phyloP scores from a whole-genome alignment of 1,284 basidiomycete species.

The Ceratobasidium papillatum region DNA sequence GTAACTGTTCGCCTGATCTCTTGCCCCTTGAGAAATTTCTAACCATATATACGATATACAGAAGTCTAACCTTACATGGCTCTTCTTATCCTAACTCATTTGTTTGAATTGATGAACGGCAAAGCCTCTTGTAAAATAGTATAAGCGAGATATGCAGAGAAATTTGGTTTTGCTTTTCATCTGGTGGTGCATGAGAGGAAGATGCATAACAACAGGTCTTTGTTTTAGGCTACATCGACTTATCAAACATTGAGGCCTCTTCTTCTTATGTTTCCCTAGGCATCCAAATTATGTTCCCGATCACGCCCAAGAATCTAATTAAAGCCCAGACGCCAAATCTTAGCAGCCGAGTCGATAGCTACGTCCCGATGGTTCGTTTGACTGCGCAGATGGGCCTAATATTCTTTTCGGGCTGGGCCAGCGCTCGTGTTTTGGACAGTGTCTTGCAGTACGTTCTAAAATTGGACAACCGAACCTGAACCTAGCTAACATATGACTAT shows the following conservation, averaged over 20 bases:
- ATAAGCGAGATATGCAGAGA: too few species aligned
- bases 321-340: constrained; percentile 13
- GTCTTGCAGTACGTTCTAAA: constrained; percentile 46
- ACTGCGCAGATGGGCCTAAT: constrained; percentile 7
- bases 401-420: constrained; percentile 48
- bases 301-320: constrained; percentile 4
- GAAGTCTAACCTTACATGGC: too few species aligned
- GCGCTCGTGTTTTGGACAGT: constrained; percentile 50
- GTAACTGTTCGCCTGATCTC: too few species aligned
- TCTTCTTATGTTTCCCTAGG: not conserved
- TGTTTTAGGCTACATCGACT: not conserved
- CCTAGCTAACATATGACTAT: not conserved
- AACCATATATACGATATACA: too few species aligned
- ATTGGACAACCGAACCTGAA: not conserved
- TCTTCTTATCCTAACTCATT: too few species aligned
- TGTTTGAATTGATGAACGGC: too few species aligned
- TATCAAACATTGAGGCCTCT: not conserved
- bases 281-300: not conserved
- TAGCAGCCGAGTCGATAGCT: constrained; percentile 31
- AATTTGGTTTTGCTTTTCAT: too few species aligned
- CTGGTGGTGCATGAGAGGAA: constrained; percentile 2
- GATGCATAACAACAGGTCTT: constrained; percentile 3
- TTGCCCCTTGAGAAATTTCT: too few species aligned
- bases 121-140: too few species aligned
- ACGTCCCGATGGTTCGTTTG: constrained; percentile 1